phyloP scores from a whole-genome alignment of 2,329 filamentous ascomycete genomes.

The Torrubiella hemipterigena region DNA sequence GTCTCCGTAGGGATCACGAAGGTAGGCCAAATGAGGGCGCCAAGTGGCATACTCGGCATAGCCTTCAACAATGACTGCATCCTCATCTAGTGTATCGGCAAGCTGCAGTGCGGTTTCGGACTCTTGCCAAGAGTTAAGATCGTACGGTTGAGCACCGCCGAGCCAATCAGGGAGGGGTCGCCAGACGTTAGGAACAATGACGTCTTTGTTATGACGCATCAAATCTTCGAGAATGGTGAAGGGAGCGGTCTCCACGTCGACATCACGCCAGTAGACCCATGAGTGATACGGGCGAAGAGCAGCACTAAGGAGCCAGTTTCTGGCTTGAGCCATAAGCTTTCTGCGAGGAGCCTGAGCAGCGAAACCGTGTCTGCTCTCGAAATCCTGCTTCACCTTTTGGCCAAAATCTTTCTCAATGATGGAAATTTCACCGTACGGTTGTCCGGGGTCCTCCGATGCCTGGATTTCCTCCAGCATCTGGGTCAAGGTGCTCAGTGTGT shows the following conservation, averaged over 20 bases:
- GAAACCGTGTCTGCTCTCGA: constrained; percentile 94
- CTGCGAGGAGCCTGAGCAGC: constrained; percentile 86
- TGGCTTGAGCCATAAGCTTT: constrained; percentile 95
- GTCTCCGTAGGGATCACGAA: constrained; percentile 92
- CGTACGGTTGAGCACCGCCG: constrained; percentile 94
- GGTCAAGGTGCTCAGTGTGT: constrained; percentile 66
- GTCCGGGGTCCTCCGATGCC: constrained; percentile 62
- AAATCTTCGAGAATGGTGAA: constrained; percentile 95
- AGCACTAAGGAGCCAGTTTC: constrained; percentile 93
- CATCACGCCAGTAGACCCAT: constrained; percentile 99
- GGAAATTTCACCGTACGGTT: constrained; percentile 89
- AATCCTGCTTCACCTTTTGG: constrained; percentile 93
- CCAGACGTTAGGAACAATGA: constrained; percentile 99
- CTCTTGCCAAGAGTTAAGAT: constrained; percentile 98
- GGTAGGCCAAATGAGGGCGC: constrained; percentile 91
- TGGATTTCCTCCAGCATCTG: constrained; percentile 70
- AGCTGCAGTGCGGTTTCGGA: constrained; percentile 91
- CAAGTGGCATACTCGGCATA: constrained; percentile 98
- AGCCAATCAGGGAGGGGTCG: constrained; percentile 98
- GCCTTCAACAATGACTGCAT: constrained; percentile 96
- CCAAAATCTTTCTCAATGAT: constrained; percentile 99
- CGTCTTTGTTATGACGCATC: constrained; percentile 97
- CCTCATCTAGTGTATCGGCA: constrained; percentile 90
- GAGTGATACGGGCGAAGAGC: constrained; percentile 90
- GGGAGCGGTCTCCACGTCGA: constrained; percentile 93